These are phyloP conservation scores for Planoprotostelium fungivorum DNA, from an alignment of 78 protist species.

Conservation along the genomic window DNA sequence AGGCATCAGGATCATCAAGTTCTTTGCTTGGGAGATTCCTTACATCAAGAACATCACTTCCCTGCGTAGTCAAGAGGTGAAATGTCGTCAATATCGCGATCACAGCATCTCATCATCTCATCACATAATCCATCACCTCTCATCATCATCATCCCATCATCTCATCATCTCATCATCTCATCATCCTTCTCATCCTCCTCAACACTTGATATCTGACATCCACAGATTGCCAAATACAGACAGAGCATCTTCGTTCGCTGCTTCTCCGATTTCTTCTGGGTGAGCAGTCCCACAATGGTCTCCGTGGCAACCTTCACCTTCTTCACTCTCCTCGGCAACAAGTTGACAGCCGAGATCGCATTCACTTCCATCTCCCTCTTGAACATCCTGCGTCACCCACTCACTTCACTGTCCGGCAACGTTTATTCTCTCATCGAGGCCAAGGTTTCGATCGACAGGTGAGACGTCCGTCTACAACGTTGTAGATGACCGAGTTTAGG, in stretches of 20 bases:
- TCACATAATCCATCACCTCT: neutral
- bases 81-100: constrained; percentile 8
- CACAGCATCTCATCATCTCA: neutral
- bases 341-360: constrained; percentile 69
- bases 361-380: constrained; percentile 81
- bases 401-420: constrained; percentile 67
- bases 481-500: constrained; percentile 7
- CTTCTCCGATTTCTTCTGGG: constrained; percentile 27
- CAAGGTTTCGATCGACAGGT: constrained; percentile 41
- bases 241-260: constrained; percentile 28
- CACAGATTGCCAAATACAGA: neutral
- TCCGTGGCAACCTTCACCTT: constrained; percentile 64
- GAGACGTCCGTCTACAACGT: neutral
- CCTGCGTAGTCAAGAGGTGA: constrained; percentile 16
- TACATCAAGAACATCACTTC: constrained; percentile 37
- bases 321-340: constrained; percentile 23
- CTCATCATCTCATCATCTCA: too few relatives aligned
- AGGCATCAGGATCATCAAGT: constrained; percentile 75
- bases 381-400: constrained; percentile 84
- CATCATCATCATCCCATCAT: neutral
- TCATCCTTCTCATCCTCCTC: too few relatives aligned
- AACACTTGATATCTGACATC: too few relatives aligned
- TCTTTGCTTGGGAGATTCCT: constrained; percentile 72
- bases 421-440: constrained; percentile 65
- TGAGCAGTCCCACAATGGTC: constrained; percentile 71